Evolutionary conservation across 768 basidiomycete species (phyloP).

Genomic region (Vararia minispora): DNA sequence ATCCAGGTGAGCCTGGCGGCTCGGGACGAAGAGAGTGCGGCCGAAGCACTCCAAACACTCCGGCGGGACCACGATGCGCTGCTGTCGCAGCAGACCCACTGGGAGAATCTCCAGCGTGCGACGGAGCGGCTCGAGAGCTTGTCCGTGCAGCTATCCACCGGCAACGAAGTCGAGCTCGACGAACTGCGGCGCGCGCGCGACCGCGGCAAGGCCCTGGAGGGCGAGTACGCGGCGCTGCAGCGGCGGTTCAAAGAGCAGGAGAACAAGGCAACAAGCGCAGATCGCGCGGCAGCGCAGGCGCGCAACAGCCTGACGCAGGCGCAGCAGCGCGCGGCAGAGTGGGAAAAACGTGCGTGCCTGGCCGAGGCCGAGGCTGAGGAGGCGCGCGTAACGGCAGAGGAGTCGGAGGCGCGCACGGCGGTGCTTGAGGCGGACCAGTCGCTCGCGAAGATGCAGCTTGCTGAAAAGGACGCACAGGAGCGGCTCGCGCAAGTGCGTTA

Average conservation of each 20-base stretch:
- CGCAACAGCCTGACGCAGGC: conserved; percentile 59
- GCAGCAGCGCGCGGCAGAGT: conserved; percentile 70
- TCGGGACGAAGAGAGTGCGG: conserved; percentile 53
- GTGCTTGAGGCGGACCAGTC: conserved; percentile 67
- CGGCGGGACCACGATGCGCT: conserved; percentile 53
- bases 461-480: conserved; percentile 64
- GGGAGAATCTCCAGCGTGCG: conserved; percentile 64
- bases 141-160: conserved; percentile 45
- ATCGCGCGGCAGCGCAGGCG: conserved; percentile 43
- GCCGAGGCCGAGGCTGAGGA: conserved; percentile 53
- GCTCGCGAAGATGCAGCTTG: conserved; percentile 56
- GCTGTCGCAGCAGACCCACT: conserved; percentile 53
- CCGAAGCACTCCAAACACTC: conserved; percentile 38
- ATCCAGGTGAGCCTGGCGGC: conserved; percentile 40
- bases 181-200: conserved; percentile 60
- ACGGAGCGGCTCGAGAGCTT: conserved; percentile 67
- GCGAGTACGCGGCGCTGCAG: conserved; percentile 54
- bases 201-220: conserved; percentile 44
- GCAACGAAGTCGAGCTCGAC: conserved; percentile 60
- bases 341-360: conserved; percentile 71
- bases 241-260: conserved; percentile 70
- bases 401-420: conserved; percentile 48
- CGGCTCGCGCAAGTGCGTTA: conserved; percentile 50
- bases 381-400: conserved; percentile 49
- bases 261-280: conserved; percentile 43